Conservation (phyloP, 768 basidiomycete species). For the Rhizopogon vesiculosus region DNA sequence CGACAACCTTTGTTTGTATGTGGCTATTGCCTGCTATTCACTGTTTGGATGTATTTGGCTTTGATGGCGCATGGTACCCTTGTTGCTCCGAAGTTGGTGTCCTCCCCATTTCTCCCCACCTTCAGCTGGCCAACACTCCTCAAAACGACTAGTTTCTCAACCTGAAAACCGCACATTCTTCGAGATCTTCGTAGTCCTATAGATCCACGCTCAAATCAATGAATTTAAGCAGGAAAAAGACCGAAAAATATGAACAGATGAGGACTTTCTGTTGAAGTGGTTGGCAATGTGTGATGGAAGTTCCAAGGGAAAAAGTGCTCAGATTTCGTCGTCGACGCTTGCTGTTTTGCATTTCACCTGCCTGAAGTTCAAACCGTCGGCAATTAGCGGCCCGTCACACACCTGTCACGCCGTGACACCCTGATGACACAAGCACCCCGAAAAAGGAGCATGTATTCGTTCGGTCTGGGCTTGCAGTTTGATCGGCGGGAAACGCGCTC, state of each 20-base stretch:
- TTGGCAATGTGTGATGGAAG: constrained; percentile 12
- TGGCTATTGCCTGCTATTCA: constrained; percentile 24
- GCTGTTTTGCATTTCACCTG: too few species aligned
- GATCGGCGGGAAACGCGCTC: constrained; percentile 45
- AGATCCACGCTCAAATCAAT: too few species aligned
- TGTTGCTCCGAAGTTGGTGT: constrained; percentile 16
- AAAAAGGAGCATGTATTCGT: constrained; percentile 16
- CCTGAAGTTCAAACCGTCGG: constrained; percentile 14
- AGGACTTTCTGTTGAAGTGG: constrained; percentile 1
- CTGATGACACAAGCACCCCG: constrained; percentile 15
- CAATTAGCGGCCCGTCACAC: background rate
- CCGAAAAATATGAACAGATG: constrained; percentile 1
- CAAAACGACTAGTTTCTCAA: background rate
- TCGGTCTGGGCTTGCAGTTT: constrained; percentile 16
- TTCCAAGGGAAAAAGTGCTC: constrained; percentile 7
- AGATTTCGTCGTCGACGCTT: constrained; percentile 11
- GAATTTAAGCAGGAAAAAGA: background rate
- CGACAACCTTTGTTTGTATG: constrained; percentile 26
- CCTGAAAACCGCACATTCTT: background rate
- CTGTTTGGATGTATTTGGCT: constrained; percentile 25
- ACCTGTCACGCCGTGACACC: background rate
- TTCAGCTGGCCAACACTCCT: constrained; percentile 13
- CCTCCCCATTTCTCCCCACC: constrained; percentile 17
- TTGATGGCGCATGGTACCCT: too few species aligned
- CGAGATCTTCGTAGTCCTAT: background rate